Percentiles rank a stretch among this genome's conserved stretches.
Evolutionary conservation across 2,329 filamentous ascomycete species (phyloP).

Genomic region (Penicillium paneum): DNA sequence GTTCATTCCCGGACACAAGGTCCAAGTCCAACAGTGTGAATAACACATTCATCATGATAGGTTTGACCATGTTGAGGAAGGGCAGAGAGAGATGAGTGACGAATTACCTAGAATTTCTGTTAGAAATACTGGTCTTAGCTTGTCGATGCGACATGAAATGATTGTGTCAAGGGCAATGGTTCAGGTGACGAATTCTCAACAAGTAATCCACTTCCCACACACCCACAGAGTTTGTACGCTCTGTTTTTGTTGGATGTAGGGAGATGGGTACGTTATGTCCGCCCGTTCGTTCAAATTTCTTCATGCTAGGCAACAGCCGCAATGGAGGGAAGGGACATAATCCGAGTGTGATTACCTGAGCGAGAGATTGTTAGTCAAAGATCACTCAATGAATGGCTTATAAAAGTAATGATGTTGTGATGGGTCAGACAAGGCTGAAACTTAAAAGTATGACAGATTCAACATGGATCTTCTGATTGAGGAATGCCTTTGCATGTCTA

Average conservation of each 20-base stretch:
- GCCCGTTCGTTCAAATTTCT: conserved; percentile 67
- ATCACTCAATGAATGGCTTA: conserved; percentile 23
- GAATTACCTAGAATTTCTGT: conserved; percentile 28
- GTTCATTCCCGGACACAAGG: conserved; percentile 57
- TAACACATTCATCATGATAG: conserved; percentile 62
- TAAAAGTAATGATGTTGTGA: conserved; percentile 12
- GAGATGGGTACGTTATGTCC: conserved; percentile 59
- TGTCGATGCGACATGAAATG: conserved; percentile 12
- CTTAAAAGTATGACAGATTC: conserved; percentile 60
- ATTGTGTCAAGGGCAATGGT: conserved; percentile 26
- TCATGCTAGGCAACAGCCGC: conserved; percentile 47
- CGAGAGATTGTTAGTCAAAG: conserved; percentile 29
- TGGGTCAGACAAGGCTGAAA: conserved; percentile 68
- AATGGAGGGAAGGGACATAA: conserved; percentile 15
- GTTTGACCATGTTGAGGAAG: conserved; percentile 34
- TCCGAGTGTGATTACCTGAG: conserved; percentile 32
- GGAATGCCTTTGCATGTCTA: conserved; percentile 67
- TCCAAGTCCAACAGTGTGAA: conserved; percentile 68
- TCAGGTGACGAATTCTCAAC: conserved; percentile 70
- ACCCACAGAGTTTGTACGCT: conserved; percentile 64
- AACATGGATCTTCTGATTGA: conserved; percentile 64
- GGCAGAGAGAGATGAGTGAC: conserved; percentile 13
- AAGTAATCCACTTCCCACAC: conserved; percentile 54
- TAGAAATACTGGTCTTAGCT: conserved; percentile 19
- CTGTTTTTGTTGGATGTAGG: conserved; percentile 53